Percentiles rank a stretch among this genome's conserved stretches.
These are phyloP conservation scores for Diphasiastrum complanatum DNA, from an alignment of 83 land plant genomes.

Conservation along the genomic window DNA sequence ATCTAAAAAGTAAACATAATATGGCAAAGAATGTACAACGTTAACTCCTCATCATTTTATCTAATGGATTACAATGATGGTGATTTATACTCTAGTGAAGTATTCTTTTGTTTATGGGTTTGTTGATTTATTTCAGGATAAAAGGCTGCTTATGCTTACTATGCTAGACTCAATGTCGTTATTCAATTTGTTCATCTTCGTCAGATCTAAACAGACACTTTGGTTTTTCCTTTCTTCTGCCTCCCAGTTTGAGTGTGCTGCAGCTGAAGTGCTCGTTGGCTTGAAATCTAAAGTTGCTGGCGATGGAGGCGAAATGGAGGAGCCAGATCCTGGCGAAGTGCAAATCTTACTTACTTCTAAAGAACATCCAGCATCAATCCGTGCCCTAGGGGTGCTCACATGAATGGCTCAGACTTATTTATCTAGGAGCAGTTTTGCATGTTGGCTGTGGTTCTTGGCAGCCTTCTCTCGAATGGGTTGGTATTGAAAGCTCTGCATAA, in stretches of 20 bases:
- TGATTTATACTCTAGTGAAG: no score
- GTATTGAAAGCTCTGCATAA: no score
- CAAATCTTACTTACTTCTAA: constrained; percentile 79
- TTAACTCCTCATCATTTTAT: no score
- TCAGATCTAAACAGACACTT: not conserved
- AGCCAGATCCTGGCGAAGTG: constrained; percentile 77
- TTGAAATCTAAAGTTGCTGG: constrained; percentile 65
- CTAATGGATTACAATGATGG: no score
- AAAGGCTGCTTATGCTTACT: no score
- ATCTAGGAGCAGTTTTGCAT: not conserved
- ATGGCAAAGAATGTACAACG: no score
- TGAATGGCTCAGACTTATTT: no score
- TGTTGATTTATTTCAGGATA: no score
- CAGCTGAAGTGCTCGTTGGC: constrained; percentile 71
- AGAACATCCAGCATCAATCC: constrained; percentile 67
- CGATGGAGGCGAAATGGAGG: constrained; percentile 86
- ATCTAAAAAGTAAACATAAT: no score
- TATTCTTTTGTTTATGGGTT: no score
- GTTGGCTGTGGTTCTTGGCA: not conserved
- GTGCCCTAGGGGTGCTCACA: constrained; percentile 85
- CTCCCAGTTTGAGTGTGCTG: constrained; percentile 78
- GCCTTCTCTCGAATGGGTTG: no score
- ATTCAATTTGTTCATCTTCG: constrained; percentile 2
- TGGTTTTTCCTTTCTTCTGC: not conserved
- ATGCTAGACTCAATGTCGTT: no score